Conservation (phyloP, 257 asterid genomes). For the Solanum infundibuliforme region DNA sequence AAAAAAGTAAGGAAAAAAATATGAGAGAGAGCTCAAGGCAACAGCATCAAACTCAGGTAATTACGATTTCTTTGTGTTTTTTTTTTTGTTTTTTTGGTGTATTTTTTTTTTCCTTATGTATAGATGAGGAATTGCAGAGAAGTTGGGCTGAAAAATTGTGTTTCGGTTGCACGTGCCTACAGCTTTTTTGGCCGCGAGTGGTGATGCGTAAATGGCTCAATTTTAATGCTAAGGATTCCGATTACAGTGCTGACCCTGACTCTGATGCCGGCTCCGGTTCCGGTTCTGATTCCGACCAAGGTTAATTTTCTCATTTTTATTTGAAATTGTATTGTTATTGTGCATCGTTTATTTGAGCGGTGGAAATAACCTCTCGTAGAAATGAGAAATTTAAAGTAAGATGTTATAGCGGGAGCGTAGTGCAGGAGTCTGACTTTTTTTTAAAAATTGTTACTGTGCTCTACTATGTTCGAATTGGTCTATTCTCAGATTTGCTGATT, state of each 20-base stretch:
- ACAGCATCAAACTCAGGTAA: slow-evolving; percentile 38
- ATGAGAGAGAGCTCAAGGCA: slow-evolving; percentile 22
- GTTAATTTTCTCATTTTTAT: slow-evolving; percentile 9
- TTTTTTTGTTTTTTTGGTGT: not conserved
- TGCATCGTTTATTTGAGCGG: not conserved
- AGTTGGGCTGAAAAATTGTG: slow-evolving; percentile 73
- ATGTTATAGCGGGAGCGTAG: not conserved
- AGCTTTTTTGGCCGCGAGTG: slow-evolving; percentile 77
- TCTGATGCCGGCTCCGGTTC: slow-evolving; percentile 23
- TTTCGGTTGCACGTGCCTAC: slow-evolving; percentile 72
- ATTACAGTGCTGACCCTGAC: slow-evolving; percentile 68
- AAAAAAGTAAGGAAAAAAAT: not conserved
- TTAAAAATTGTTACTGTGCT: not conserved
- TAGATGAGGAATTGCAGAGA: slow-evolving; percentile 48
- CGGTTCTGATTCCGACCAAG: slow-evolving; percentile 54
- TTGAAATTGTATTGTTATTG: not conserved
- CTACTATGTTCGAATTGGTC: not conserved
- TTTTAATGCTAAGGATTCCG: slow-evolving; percentile 35
- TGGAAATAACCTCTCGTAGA: not conserved
- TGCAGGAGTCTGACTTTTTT: rapidly evolving
- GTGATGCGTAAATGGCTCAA: slow-evolving; percentile 80
- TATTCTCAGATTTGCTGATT: not conserved
- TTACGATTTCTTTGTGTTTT: not conserved
- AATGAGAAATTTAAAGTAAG: not conserved
- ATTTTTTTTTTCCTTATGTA: slow-evolving; percentile 2